Base-by-base conservation (phyloP, 2,329 filamentous ascomycete species). In the Fusarium oligoseptatum region DNA sequence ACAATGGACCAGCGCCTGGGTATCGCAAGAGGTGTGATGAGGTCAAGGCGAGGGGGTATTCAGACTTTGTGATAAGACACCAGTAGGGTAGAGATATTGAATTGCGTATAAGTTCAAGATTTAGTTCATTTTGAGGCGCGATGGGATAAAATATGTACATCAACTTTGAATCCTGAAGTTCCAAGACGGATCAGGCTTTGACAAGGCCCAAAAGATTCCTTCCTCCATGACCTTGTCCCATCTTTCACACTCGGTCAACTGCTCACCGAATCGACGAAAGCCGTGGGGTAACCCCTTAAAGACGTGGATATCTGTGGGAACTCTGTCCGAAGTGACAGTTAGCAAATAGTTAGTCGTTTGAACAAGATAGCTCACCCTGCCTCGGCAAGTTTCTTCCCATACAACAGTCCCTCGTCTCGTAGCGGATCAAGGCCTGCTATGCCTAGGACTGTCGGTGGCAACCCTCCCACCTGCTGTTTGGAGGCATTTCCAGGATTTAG, bases 331-430 rank as follows among this genome's bases (percentile, higher is more conserved):
- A 37, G 20, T 57, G 12, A 57, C 14, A 36, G 32, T 57, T 37
- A 36, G 34, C 17, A 20, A 55, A 55, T 32, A 17, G 27, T 14
- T 32, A 5, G 29, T 8, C 24, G 15, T 5, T 32, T 32, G 17
- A 52, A 32, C 10, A 20, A 27, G 15, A 27, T 37, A 27, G 15
- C 83, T 77, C 67, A 87, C 81, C 85, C 85, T 52, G 84, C 84
- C 48, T 84, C 83, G 7, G 80, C 79, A 14, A 88, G 73, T 77
- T 79, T 78, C 73, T 86, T 83, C 14, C 81, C 85, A 75, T 83
- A 88, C 27, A 87, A 74, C 17, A 88, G 66, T 1, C 82, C 86
- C 71, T 88, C 86, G 68, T 88, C 87, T 15, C 87, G 75, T 48
- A 88, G 69, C 0, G 85, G 84, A 77, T 88, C 87, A 22, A 82